Evolutionary conservation across 768 basidiomycete genomes (phyloP), one percentile per base, ranked within the genome.

Genomic region (Psilocybe tampanensis): DNA sequence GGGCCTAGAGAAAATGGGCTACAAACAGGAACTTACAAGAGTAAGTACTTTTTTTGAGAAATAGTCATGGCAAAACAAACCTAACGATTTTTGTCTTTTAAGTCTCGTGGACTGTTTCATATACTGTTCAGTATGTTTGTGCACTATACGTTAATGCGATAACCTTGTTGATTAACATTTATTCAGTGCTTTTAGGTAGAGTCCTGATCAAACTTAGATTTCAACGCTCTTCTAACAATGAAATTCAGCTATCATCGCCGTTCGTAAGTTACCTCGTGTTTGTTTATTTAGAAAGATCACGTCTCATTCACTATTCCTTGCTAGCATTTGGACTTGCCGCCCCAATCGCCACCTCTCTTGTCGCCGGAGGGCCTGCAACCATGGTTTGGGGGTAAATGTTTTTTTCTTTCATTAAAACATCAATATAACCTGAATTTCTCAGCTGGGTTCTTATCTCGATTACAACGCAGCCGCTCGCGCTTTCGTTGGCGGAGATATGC

Each of bases 401-500:
- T 47, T 22, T 23, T 54, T 17, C 47, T 22, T 23, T 8, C 0
- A 32, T 22, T 48, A 21, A 41, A 44, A n/a, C 36, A 32, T 22
- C 26, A 47, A 17, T 34, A 22, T 55, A 15, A 8, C 55, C 8
- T 52, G 17, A 23, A 9, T 0, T 44, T 15, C 29, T 6, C 33
- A 84, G 84, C 22, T 84, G 80, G 78, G 67, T 84, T 4, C 60
- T 82, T 11, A 80, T 86, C 5, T 82, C 81, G 17, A 36, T 76
- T 17, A 67, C 84, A 2, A 79, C 79, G 0, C 74, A 80, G 56
- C 68, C 76, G 0, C 73, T 86, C 11, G 81, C 84, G 0, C 67
- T 81, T 2, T 86, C 85, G 6, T 69, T 86, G 2, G 84, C 78
- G 0, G 85, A 86, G 64, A 82, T 85, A 26, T 81, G 80, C 42